A percentile compares a stretch with the other conserved stretches of the same genome.
These are phyloP conservation scores for Ganoderma lingzhi DNA, from an alignment of 1,284 basidiomycete genomes.

Conservation along the genomic window DNA sequence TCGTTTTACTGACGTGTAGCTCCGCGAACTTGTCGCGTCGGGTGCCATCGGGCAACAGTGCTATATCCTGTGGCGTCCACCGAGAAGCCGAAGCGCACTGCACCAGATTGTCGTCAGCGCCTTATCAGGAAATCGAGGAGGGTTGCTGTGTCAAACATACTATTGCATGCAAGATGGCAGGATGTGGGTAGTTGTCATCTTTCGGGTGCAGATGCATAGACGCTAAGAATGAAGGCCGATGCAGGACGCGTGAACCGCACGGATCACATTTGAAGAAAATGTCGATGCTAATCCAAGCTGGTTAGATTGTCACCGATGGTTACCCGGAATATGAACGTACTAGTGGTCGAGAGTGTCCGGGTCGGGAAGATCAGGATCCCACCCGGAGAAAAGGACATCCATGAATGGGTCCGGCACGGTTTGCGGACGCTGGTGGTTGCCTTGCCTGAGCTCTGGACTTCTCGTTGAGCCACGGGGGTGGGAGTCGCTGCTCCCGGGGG, in stretches of 20 bases:
- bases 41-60: constrained; percentile 73
- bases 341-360: constrained; percentile 75
- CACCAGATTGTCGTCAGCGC: constrained; percentile 23
- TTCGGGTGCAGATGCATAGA: constrained; percentile 79
- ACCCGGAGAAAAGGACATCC: constrained; percentile 75
- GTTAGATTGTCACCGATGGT: constrained; percentile 15
- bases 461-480: constrained; percentile 55
- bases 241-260: constrained; percentile 80
- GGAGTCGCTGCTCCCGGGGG: constrained; percentile 52
- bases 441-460: constrained; percentile 55
- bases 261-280: constrained; percentile 86
- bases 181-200: constrained; percentile 82
- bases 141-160: constrained; percentile 43
- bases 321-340: constrained; percentile 50
- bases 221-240: constrained; percentile 79
- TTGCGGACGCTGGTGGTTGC: constrained; percentile 20
- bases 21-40: constrained; percentile 83
- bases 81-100: constrained; percentile 87
- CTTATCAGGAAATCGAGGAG: constrained; percentile 3
- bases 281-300: constrained; percentile 80
- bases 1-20: constrained; percentile 84
- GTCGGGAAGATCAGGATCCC: constrained; percentile 84
- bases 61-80: constrained; percentile 75
- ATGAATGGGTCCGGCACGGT: constrained; percentile 53
- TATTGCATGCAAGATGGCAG: constrained; percentile 84